Evolutionary conservation across 164 flowering plant genomes (phyloP), one percentile per base, ranked within the genome.

Genomic region (Aristolochia contorta): DNA sequence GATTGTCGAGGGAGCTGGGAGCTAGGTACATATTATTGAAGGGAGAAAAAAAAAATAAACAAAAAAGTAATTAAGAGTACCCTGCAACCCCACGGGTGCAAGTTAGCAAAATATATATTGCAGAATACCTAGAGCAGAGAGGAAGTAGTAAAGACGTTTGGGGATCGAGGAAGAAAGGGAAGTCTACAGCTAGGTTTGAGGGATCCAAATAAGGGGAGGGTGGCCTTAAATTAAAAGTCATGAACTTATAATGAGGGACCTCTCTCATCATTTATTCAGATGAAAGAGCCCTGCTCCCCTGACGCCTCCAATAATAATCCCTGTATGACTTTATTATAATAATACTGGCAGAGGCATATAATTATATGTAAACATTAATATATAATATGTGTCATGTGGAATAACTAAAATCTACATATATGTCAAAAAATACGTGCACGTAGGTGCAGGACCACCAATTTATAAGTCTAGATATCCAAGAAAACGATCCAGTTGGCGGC

Each of bases 191-290:
- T 27, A 27, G 30, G 30, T 27, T 27, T 27, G 30, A 27, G 30
- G 30, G 30, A 60, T 60, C 56, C 18, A 50, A 15, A 27, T 49
- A 19, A 27, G 46, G 24, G 64, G 55, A 27, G 64, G 62, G 30
- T 25, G 25, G 46, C 30, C 58, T 56, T 56, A 25, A 56, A 56
- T 43, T 3, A n/a, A n/a, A n/a, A n/a, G n/a, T n/a, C n/a, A 5
- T 27, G 16, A 12, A 12, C 4, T 16, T 23, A 49, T 8, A 27
- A 27, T 25, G 20, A 54, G 63, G 56, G 47, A 60, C 56, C 63
- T 60, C 63, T 60, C 63, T 33, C 63, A 49, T 60, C 63, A 60
- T 60, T 60, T 60, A 60, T 60, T 60, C 56, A 60, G 56, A 49
- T 60, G 63, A 32, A 47, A 49, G 63, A 25, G 30, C 5, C 30